phyloP scores from a whole-genome alignment of 1,139 yeast species.

The Arxiozyma slooffiae region DNA sequence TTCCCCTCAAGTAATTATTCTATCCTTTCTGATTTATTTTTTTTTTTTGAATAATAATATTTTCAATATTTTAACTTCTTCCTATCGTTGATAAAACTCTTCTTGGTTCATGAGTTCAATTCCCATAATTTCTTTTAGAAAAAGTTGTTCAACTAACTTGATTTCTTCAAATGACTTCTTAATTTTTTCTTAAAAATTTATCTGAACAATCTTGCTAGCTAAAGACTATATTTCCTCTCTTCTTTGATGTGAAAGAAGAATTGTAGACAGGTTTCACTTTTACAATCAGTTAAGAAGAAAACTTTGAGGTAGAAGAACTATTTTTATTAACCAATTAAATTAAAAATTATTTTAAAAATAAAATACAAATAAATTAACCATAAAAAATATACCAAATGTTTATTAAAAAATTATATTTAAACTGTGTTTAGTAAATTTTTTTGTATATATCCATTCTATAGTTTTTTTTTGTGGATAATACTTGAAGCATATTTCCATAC shows the following conservation, averaged over 20 bases:
- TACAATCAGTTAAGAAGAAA: no score
- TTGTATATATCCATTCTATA: no score
- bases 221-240: background rate
- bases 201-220: background rate
- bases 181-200: background rate
- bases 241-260: no score
- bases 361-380: background rate
- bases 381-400: no score
- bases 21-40: background rate
- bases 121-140: background rate
- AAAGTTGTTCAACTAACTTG: background rate
- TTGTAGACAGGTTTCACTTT: background rate
- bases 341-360: no score
- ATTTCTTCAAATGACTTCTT: background rate
- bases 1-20: background rate
- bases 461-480: no score
- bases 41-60: background rate
- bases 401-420: no score
- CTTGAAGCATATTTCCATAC: no score
- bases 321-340: no score
- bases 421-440: no score
- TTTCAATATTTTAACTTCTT: background rate
- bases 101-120: background rate
- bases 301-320: no score
- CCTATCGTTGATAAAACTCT: background rate